Conservation (phyloP, 2,329 filamentous ascomycete genomes). For the Graphium sp. region DNA sequence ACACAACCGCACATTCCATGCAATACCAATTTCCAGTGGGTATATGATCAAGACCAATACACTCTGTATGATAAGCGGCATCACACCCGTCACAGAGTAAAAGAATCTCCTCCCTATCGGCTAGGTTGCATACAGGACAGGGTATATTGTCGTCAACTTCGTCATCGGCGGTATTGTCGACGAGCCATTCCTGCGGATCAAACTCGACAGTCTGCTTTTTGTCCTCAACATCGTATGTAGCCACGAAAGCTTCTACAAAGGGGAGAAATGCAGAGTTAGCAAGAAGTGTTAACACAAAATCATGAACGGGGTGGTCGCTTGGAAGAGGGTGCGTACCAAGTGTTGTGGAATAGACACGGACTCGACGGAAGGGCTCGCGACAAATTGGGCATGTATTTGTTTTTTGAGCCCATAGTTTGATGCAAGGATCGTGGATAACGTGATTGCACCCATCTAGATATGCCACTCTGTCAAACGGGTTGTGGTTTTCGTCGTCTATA, state of each 20-base stretch:
- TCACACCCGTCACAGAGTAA: slow-evolving; percentile 88
- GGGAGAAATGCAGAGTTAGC: not conserved
- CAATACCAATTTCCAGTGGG: slow-evolving; percentile 81
- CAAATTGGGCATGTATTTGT: slow-evolving; percentile 98
- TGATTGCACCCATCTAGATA: slow-evolving; percentile 68
- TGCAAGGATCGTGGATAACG: slow-evolving; percentile 79
- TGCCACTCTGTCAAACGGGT: slow-evolving; percentile 14
- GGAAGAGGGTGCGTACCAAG: not conserved
- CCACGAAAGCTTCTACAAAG: slow-evolving; percentile 29
- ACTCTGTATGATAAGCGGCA: slow-evolving; percentile 80
- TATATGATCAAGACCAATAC: slow-evolving; percentile 64
- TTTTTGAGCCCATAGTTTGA: slow-evolving; percentile 88
- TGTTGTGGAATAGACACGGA: slow-evolving; percentile 49
- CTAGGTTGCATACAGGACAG: slow-evolving; percentile 70
- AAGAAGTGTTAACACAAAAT: not conserved
- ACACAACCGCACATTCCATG: slow-evolving; percentile 53
- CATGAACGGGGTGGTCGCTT: not conserved
- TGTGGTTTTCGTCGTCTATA: slow-evolving; percentile 1
- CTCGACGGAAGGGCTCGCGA: slow-evolving; percentile 76
- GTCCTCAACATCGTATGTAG: slow-evolving; percentile 53
- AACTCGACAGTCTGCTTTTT: slow-evolving; percentile 84
- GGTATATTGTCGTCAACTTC: slow-evolving; percentile 52
- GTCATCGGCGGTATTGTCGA: slow-evolving; percentile 55
- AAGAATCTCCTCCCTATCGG: slow-evolving; percentile 68
- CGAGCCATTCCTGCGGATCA: slow-evolving; percentile 56